Conservation (phyloP, 805 yeast genomes). For the Lipomyces mesembrius region DNA sequence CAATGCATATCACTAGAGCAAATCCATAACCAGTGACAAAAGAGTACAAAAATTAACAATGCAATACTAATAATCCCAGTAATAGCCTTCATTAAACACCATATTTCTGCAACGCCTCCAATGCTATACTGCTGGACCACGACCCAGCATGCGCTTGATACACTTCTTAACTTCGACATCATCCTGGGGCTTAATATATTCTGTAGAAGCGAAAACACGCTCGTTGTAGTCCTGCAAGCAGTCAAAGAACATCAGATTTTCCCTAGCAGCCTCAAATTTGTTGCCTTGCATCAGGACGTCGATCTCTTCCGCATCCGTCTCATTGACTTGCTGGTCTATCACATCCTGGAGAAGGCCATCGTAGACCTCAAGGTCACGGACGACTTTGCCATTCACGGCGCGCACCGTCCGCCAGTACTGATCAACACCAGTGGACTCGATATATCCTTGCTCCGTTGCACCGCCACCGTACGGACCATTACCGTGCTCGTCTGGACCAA, state of each 20-base stretch:
- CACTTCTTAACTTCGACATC: slow-evolving; percentile 25
- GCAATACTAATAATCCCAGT: neutral
- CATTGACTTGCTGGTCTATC: slow-evolving; percentile 2
- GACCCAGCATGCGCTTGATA: slow-evolving; percentile 28
- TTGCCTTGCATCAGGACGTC: neutral
- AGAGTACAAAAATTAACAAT: neutral
- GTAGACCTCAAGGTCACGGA: slow-evolving; percentile 27
- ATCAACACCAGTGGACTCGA: slow-evolving; percentile 5
- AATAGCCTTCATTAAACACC: neutral
- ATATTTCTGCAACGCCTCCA: neutral
- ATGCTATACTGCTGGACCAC: slow-evolving; percentile 16
- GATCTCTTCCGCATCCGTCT: neutral
- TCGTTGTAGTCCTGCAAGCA: slow-evolving; percentile 21
- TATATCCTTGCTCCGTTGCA: slow-evolving; percentile 28
- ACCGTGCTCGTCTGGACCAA: slow-evolving; percentile 22
- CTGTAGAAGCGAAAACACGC: slow-evolving; percentile 10
- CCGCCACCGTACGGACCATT: slow-evolving; percentile 37
- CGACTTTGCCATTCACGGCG: slow-evolving; percentile 31
- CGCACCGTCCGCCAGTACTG: slow-evolving; percentile 34
- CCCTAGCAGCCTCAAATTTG: neutral
- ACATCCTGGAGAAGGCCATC: neutral
- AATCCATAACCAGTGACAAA: neutral
- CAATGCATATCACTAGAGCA: neutral
- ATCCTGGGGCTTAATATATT: slow-evolving; percentile 11
- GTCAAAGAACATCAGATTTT: slow-evolving; percentile 11